phyloP scores from a whole-genome alignment of 257 asterid genomes.

The Nemophila menziesii region DNA sequence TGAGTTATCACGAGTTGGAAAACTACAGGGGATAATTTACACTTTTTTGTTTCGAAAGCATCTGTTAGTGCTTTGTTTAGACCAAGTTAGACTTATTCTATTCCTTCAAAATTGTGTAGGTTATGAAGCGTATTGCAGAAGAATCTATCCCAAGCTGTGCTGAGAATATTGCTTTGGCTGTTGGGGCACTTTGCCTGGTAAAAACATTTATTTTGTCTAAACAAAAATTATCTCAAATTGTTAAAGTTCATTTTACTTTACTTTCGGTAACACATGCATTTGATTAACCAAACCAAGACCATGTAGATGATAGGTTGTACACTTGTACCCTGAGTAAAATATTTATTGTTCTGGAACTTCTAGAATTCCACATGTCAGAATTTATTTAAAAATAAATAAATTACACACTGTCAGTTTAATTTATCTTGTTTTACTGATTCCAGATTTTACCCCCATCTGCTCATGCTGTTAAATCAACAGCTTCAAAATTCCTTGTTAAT shows the following conservation, averaged over 20 bases:
- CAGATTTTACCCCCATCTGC: constrained; percentile 77
- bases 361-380: not conserved
- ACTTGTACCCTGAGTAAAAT: not conserved
- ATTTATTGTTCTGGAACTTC: not conserved
- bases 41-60: not conserved
- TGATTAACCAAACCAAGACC: not conserved
- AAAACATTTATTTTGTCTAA: constrained; percentile 2
- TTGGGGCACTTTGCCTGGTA: constrained; percentile 89
- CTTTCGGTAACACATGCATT: not conserved
- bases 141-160: constrained; percentile 72
- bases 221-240: not conserved
- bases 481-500: constrained; percentile 63
- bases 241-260: not conserved
- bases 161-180: constrained; percentile 77
- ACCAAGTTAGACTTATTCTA: constrained; percentile 9
- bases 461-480: constrained; percentile 52
- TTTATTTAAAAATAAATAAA: not conserved
- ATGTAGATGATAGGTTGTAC: not conserved
- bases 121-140: constrained; percentile 46
- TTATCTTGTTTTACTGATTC: constrained; percentile 6
- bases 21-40: too few species aligned
- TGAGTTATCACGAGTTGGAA: too few species aligned
- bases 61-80: constrained; percentile 4
- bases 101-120: constrained; percentile 30
- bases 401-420: not conserved